These are phyloP conservation scores for Metschnikowia arizonensis DNA, from an alignment of 805 yeast species.

Conservation along the genomic window DNA sequence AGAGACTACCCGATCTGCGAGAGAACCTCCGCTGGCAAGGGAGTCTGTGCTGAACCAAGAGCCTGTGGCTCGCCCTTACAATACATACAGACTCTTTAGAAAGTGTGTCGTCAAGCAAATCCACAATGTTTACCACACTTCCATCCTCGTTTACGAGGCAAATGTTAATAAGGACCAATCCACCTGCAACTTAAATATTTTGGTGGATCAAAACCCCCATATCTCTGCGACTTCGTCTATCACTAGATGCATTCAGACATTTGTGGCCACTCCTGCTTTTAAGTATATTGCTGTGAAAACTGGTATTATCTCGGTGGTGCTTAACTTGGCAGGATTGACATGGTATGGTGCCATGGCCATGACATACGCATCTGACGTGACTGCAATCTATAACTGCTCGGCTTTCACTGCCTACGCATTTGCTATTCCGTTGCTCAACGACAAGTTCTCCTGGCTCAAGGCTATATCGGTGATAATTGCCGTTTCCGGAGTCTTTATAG, in stretches of 20 bases:
- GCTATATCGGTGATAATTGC: conserved; percentile 67
- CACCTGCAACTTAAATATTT: conserved; percentile 28
- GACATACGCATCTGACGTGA: conserved; percentile 79
- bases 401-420: conserved; percentile 86
- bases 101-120: conserved; percentile 38
- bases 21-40: conserved; percentile 9
- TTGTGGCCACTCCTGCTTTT: conserved; percentile 44
- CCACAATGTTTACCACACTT: conserved; percentile 42
- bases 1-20: conserved; percentile 6
- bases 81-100: conserved; percentile 28
- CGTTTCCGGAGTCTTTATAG: conserved; percentile 68
- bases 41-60: conserved; percentile 3
- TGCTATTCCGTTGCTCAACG: conserved; percentile 70
- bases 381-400: conserved; percentile 87
- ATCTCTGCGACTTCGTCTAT: conserved; percentile 33
- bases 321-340: conserved; percentile 73
- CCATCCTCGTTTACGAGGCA: conserved; percentile 40
- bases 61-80: conserved; percentile 10
- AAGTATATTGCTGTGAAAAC: conserved; percentile 44
- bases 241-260: conserved; percentile 29
- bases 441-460: conserved; percentile 60
- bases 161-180: conserved; percentile 35
- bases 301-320: conserved; percentile 47
- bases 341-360: conserved; percentile 84
- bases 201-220: conserved; percentile 36